phyloP scores from a whole-genome alignment of 2,329 filamentous ascomycete genomes.

The Chrysosphaeria jannelii region DNA sequence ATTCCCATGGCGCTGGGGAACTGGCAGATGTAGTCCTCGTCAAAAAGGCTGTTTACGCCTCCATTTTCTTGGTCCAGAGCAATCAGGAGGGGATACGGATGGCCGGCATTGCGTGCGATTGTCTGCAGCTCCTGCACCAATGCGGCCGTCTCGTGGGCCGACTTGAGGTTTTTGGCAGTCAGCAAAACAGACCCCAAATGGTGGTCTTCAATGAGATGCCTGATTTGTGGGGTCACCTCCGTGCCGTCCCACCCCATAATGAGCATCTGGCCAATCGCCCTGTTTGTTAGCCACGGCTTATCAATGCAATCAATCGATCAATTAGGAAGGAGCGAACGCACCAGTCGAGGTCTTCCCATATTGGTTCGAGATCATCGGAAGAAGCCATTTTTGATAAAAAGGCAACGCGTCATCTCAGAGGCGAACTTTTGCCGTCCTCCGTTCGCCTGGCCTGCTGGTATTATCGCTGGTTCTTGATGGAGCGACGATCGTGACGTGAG shows the following conservation, averaged over 20 bases:
- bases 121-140: constrained; percentile 78
- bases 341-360: constrained; percentile 54
- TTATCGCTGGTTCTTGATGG: no score
- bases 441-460: no score
- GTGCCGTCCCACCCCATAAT: constrained; percentile 73
- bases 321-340: constrained; percentile 10
- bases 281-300: constrained; percentile 7
- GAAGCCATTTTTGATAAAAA: no score
- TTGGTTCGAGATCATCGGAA: constrained; percentile 22
- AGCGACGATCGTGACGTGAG: no score
- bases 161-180: constrained; percentile 63
- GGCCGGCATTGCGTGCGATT: constrained; percentile 69
- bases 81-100: constrained; percentile 68
- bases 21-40: constrained; percentile 84
- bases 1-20: constrained; percentile 94
- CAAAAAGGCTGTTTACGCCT: constrained; percentile 85
- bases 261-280: constrained; percentile 46
- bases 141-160: constrained; percentile 65
- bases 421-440: no score
- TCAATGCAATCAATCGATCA: no score
- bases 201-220: constrained; percentile 49
- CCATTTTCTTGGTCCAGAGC: constrained; percentile 94
- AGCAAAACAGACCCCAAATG: constrained; percentile 70
- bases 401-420: no score
- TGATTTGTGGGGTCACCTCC: constrained; percentile 56